Evolutionary conservation across 805 yeast species (phyloP).

Genomic region (Alloascoidea africana): DNA sequence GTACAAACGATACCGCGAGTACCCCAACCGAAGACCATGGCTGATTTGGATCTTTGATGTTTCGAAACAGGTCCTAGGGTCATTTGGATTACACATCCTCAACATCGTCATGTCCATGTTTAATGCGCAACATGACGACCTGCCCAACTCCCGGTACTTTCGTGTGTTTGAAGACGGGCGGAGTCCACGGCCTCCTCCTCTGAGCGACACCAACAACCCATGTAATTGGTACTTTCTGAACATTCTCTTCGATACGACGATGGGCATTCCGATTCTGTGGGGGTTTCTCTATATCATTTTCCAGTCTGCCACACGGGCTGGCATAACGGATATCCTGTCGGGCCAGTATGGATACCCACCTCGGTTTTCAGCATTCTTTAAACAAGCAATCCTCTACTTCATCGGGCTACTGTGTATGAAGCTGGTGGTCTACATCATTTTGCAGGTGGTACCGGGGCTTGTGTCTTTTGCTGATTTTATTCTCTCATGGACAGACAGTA

Average conservation of each 20-base stretch:
- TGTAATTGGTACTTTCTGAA: constrained; percentile 94
- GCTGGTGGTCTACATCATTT: constrained; percentile 35
- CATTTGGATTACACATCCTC: constrained; percentile 67
- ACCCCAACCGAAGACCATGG: constrained; percentile 71
- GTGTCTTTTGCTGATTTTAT: constrained; percentile 60
- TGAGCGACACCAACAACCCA: constrained; percentile 36
- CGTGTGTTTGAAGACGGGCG: neutral
- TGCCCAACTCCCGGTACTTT: constrained; percentile 18
- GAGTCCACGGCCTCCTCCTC: neutral
- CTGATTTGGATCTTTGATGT: constrained; percentile 83
- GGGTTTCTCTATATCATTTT: constrained; percentile 31
- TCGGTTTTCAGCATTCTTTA: constrained; percentile 42
- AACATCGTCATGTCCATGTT: constrained; percentile 57
- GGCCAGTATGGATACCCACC: constrained; percentile 62
- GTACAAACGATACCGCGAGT: constrained; percentile 62
- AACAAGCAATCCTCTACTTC: constrained; percentile 59
- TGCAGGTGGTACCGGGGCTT: constrained; percentile 48
- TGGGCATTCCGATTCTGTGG: constrained; percentile 81
- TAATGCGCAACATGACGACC: constrained; percentile 14
- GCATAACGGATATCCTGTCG: constrained; percentile 25
- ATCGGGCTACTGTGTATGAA: constrained; percentile 52
- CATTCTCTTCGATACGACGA: constrained; percentile 78
- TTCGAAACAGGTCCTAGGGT: constrained; percentile 78
- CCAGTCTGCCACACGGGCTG: constrained; percentile 29
- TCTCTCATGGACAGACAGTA: constrained; percentile 69